Evolutionary conservation across 352 stramenopile species (phyloP), one percentile per base, ranked within the genome.

Genomic region (Phytophthora europaea): DNA sequence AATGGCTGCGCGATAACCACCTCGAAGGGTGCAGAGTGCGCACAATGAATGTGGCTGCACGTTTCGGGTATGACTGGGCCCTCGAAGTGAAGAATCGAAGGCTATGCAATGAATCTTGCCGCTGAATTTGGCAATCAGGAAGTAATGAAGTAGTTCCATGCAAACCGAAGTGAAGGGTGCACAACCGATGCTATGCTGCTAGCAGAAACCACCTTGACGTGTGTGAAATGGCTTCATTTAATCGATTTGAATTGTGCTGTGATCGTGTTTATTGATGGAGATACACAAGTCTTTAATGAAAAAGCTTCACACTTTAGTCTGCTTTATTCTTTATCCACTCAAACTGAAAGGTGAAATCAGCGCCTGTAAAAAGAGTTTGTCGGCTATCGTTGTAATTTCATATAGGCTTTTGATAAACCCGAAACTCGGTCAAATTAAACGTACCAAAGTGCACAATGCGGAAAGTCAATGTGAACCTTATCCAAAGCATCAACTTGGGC

Each of bases 401-500:
- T n/a, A n/a, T 16, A 16, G 8, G 9, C 34, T 40, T 40, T 40
- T 23, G 45, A 52, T 15, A 52, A 52, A 26, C 18, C 13, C 40
- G 18, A 52, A 28, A 52, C 45, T 22, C 10, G 16, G 20, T 23
- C n/a, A 51, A 65, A 55, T 48, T 72, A 72, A 51, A 65, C 64
- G 55, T 72, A 72, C 65, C 56, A 23, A 66, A 67, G 22, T 72
- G 65, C 0, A 40, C 43, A 4, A 66, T 36, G 6, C 56, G 52
- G 9, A 51, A 72, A 0, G 56, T 59, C 8, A 72, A 26, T 15
- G 58, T 60, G 13, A 51, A 23, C 13, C 67, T 12, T 9, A 72
- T 45, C 66, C 72, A 79, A 1, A 72, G 18, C 6, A 79, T 45
- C 28, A 75, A 9, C 20, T 65, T 72, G 13, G 51, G 33, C 31